A percentile compares a stretch with the other conserved stretches of the same genome.
These are phyloP conservation scores for Turnera subulata DNA, from an alignment of 345 rosid genomes.

Conservation along the genomic window DNA sequence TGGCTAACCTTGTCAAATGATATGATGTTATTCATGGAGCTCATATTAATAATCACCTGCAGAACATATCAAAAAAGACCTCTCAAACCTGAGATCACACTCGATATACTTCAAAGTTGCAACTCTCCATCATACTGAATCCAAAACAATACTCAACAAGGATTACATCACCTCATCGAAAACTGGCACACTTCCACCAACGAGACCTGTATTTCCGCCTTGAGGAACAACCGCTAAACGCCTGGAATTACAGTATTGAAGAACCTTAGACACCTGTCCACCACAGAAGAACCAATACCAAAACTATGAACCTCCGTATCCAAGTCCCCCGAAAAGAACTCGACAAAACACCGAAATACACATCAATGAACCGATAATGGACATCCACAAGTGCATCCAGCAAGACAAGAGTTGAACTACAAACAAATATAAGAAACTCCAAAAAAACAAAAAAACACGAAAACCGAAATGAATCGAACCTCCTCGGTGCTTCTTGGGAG, in stretches of 20 bases:
- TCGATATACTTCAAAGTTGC: background rate
- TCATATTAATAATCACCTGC: conserved; percentile 76
- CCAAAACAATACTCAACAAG: background rate
- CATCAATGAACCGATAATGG: no score
- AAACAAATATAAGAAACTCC: background rate
- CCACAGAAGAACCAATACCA: background rate
- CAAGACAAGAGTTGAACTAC: background rate
- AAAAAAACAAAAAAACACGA: background rate
- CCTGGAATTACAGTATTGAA: conserved; percentile 73
- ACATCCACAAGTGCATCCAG: no score
- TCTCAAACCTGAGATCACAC: background rate
- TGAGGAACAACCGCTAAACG: conserved; percentile 92
- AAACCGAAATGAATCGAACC: conserved; percentile 57
- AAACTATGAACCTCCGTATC: background rate
- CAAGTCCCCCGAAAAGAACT: background rate
- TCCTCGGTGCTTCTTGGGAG: conserved; percentile 68
- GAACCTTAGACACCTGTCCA: conserved; percentile 71
- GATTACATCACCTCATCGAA: conserved; percentile 70
- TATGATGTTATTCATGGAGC: conserved; percentile 72
- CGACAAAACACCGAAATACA: background rate
- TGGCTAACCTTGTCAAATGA: conserved; percentile 79
- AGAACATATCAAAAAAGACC: conserved; percentile 9
- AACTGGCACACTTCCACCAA: conserved; percentile 97
- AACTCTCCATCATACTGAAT: background rate
- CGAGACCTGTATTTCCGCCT: conserved; percentile 98